A percentile compares a stretch with the other conserved stretches of the same genome.
Conservation (phyloP, 1,284 basidiomycete species). For the Microstroma glucosiphilum region DNA sequence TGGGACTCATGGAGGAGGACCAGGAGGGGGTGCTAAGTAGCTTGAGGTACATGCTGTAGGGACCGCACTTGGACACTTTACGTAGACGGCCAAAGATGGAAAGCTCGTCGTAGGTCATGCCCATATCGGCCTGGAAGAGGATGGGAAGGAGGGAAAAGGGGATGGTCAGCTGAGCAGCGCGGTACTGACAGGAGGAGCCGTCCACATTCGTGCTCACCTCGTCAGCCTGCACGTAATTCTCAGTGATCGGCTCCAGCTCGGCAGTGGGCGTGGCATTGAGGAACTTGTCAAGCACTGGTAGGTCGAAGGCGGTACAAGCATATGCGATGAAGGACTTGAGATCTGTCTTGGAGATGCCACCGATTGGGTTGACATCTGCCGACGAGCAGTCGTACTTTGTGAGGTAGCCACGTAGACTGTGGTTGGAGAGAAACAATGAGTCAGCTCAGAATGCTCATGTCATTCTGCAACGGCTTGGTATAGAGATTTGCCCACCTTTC, state of each 20-base stretch:
- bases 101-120: constrained; percentile 98
- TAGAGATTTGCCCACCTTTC: constrained; percentile 63
- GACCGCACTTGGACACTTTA: constrained; percentile 94
- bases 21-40: constrained; percentile 55
- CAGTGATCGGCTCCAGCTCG: constrained; percentile 90
- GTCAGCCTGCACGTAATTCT: constrained; percentile 88
- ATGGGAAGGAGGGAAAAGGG: neutral
- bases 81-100: constrained; percentile 85
- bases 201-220: constrained; percentile 55
- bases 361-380: constrained; percentile 95
- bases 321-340: constrained; percentile 91
- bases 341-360: constrained; percentile 94
- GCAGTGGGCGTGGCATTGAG: constrained; percentile 86
- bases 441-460: constrained; percentile 1
- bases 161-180: too few relatives aligned
- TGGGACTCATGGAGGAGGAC: constrained; percentile 6
- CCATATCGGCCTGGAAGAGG: constrained; percentile 62
- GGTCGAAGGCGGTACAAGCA: constrained; percentile 68
- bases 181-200: too few relatives aligned
- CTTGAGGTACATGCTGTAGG: constrained; percentile 93
- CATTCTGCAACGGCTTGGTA: neutral
- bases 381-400: constrained; percentile 85
- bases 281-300: constrained; percentile 78
- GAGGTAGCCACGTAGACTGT: constrained; percentile 75
- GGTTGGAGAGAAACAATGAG: constrained; percentile 4